A percentile compares a stretch with the other conserved stretches of the same genome.
Evolutionary conservation across 371 early-diverging fungal species (phyloP).

Genomic region (Rhizopus microsporus): DNA sequence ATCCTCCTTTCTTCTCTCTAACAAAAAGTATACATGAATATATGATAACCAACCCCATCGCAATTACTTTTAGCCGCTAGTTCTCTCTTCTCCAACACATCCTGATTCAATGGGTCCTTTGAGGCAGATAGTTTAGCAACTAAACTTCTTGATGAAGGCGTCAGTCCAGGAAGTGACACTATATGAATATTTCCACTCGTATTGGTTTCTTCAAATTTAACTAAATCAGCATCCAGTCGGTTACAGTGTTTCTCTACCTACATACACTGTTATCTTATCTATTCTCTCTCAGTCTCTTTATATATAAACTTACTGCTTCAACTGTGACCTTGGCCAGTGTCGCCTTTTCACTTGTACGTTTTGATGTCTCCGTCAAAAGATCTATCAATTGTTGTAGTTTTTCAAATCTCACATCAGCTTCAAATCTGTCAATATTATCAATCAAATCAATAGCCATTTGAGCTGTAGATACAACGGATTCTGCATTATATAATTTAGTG

Average conservation of each 20-base stretch:
- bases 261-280: not conserved
- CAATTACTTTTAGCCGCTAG: slow-evolving; percentile 19
- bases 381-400: slow-evolving; percentile 62
- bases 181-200: slow-evolving; percentile 37
- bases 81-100: slow-evolving; percentile 18
- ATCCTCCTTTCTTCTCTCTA: slow-evolving; percentile 25
- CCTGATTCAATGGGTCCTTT: slow-evolving; percentile 4
- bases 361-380: slow-evolving; percentile 69
- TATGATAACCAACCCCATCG: not conserved
- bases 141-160: slow-evolving; percentile 39
- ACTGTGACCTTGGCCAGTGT: slow-evolving; percentile 89
- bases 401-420: slow-evolving; percentile 59
- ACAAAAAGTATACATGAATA: not conserved
- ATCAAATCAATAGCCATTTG: slow-evolving; percentile 60
- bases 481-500: slow-evolving; percentile 22
- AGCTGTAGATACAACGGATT: slow-evolving; percentile 63
- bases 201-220: slow-evolving; percentile 48
- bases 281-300: slow-evolving; percentile 27
- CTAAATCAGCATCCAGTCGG: slow-evolving; percentile 48
- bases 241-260: slow-evolving; percentile 51
- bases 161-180: slow-evolving; percentile 39
- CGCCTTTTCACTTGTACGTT: slow-evolving; percentile 92
- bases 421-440: slow-evolving; percentile 47
- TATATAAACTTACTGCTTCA: slow-evolving; percentile 62
- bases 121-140: slow-evolving; percentile 15